phyloP scores from a whole-genome alignment of 495 filamentous ascomycete genomes.

The Hypoxylon crocopeplum region DNA sequence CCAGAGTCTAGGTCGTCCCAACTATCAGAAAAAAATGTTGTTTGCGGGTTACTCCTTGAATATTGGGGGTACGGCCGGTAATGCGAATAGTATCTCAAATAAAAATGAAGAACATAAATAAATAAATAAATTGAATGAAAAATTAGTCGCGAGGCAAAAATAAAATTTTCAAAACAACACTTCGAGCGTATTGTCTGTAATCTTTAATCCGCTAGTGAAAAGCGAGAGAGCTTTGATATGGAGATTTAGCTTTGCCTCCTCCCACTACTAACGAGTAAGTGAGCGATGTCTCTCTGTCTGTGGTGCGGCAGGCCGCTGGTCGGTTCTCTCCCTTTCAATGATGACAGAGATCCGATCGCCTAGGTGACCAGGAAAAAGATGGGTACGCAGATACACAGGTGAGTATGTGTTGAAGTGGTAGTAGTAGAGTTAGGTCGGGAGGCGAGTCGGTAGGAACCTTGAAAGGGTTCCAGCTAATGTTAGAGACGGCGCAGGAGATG shows the following conservation, averaged over 20 bases:
- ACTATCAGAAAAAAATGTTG: slow-evolving; percentile 18
- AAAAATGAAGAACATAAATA: too few relatives aligned
- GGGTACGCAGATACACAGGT: too few relatives aligned
- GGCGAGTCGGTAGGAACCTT: slow-evolving; percentile 42
- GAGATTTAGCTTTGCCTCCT: neutral
- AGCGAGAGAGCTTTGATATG: neutral
- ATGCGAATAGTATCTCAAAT: too few relatives aligned
- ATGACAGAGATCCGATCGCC: neutral
- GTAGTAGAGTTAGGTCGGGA: neutral
- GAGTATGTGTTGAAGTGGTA: neutral
- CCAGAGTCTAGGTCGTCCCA: slow-evolving; percentile 25
- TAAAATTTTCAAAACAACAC: too few relatives aligned
- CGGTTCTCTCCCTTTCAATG: neutral
- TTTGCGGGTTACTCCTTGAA: too few relatives aligned
- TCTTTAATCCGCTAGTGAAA: neutral
- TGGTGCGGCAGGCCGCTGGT: neutral
- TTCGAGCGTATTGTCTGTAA: neutral
- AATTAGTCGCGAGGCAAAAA: too few relatives aligned
- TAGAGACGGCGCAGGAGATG: slow-evolving; percentile 36
- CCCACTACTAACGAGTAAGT: neutral
- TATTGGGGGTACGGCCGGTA: too few relatives aligned
- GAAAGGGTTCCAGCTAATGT: slow-evolving; percentile 43
- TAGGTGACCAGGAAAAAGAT: too few relatives aligned
- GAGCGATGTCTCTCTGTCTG: neutral
- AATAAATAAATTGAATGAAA: too few relatives aligned